Evolutionary conservation across 768 basidiomycete species (phyloP).

Genomic region (Hypholoma fasciculare): DNA sequence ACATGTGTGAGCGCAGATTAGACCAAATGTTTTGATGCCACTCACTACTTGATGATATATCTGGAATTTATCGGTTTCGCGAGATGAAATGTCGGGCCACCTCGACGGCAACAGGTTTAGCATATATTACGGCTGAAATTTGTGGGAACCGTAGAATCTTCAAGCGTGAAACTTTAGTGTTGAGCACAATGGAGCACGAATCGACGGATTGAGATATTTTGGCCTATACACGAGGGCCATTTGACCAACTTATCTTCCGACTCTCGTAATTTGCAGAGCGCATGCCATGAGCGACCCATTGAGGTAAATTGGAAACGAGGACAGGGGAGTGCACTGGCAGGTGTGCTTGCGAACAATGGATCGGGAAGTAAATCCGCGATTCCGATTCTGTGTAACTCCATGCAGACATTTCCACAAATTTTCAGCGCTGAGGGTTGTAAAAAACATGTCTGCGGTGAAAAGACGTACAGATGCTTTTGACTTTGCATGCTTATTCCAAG

Average conservation of each 20-base stretch:
- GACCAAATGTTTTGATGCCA: no score
- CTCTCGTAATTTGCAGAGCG: slow-evolving; percentile 1
- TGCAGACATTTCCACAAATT: background rate
- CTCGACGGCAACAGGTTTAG: no score
- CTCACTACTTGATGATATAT: no score
- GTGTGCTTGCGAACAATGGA: background rate
- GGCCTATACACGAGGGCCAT: background rate
- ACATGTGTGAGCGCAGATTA: no score
- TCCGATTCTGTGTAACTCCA: background rate
- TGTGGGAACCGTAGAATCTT: no score
- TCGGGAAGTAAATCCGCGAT: background rate
- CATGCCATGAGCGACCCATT: background rate
- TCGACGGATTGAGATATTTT: background rate
- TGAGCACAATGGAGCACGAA: background rate
- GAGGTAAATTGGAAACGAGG: background rate
- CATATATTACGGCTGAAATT: no score
- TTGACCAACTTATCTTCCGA: background rate
- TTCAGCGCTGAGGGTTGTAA: background rate
- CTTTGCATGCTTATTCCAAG: no score
- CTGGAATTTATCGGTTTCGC: no score
- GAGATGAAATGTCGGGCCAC: no score
- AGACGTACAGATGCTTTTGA: no score
- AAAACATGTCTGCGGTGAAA: no score
- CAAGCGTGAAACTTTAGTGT: no score
- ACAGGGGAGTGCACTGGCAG: background rate